Evolutionary conservation across 345 rosid species (phyloP).

Genomic region (Arabidopsis suecica): DNA sequence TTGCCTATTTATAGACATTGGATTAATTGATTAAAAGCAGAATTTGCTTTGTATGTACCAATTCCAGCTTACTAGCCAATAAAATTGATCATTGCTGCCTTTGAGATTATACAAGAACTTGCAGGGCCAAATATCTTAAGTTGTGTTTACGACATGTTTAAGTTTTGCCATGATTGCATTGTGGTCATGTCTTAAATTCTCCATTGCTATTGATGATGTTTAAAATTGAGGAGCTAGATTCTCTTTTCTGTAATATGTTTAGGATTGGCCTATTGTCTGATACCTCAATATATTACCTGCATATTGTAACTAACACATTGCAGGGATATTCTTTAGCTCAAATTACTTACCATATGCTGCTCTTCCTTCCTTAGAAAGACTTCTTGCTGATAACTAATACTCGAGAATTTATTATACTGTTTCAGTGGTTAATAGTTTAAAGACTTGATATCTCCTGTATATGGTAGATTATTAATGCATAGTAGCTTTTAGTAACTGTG

Average conservation of each 20-base stretch:
- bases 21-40: background rate
- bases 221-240: background rate
- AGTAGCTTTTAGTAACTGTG: background rate
- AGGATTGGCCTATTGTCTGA: background rate
- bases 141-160: background rate
- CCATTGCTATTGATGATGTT: slow-evolving; percentile 1
- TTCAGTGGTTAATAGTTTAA: background rate
- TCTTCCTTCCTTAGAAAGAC: background rate
- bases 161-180: background rate
- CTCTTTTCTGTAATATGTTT: background rate
- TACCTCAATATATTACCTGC: no score
- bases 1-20: slow-evolving; percentile 13
- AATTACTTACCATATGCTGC: background rate
- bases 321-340: background rate
- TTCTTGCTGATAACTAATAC: no score
- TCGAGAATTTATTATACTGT: no score
- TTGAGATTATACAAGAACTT: background rate
- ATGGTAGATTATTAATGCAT: background rate
- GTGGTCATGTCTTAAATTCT: background rate
- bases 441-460: background rate
- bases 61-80: slow-evolving; percentile 10
- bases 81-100: background rate
- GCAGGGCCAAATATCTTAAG: slow-evolving; percentile 18
- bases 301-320: background rate
- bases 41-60: slow-evolving; percentile 1